These are phyloP conservation scores for Austroboletus eburneus DNA, from an alignment of 768 basidiomycete genomes.

Conservation along the genomic window DNA sequence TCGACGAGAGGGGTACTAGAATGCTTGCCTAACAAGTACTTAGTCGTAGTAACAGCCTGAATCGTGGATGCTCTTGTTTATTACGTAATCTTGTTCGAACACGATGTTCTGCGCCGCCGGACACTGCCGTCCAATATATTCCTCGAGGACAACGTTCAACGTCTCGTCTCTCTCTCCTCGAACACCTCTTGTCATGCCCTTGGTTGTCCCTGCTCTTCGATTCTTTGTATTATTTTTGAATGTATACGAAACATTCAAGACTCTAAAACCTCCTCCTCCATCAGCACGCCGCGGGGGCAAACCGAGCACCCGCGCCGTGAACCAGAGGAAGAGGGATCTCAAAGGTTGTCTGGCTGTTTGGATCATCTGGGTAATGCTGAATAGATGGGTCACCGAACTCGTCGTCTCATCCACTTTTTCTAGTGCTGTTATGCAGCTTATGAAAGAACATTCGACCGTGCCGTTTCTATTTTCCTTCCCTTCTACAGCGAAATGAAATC, in stretches of 20 bases:
- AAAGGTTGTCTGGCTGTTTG: slow-evolving; percentile 82
- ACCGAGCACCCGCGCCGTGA: slow-evolving; percentile 62
- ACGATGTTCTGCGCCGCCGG: too few relatives aligned
- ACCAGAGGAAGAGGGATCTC: slow-evolving; percentile 79
- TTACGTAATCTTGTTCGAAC: slow-evolving; percentile 23
- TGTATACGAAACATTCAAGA: slow-evolving; percentile 82
- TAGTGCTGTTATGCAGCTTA: slow-evolving; percentile 68
- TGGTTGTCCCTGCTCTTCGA: slow-evolving; percentile 64
- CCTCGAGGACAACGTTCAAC: too few relatives aligned
- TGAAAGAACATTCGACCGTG: slow-evolving; percentile 60
- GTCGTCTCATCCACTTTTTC: slow-evolving; percentile 12
- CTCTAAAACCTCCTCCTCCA: slow-evolving; percentile 61
- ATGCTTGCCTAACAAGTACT: too few relatives aligned
- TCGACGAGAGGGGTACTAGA: too few relatives aligned
- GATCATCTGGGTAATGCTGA: slow-evolving; percentile 72
- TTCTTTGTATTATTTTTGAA: slow-evolving; percentile 71
- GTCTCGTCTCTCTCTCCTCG: not conserved
- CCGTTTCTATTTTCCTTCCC: slow-evolving; percentile 69
- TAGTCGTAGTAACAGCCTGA: too few relatives aligned
- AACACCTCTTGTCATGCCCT: slow-evolving; percentile 45
- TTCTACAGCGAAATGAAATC: slow-evolving; percentile 85
- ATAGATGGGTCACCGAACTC: slow-evolving; percentile 6
- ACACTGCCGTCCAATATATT: too few relatives aligned
- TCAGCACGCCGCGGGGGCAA: slow-evolving; percentile 47
- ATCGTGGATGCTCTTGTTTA: not conserved